Evolutionary conservation across 768 basidiomycete species (phyloP), one percentile per base, ranked within the genome.

Genomic region (Tulasnella sp.): DNA sequence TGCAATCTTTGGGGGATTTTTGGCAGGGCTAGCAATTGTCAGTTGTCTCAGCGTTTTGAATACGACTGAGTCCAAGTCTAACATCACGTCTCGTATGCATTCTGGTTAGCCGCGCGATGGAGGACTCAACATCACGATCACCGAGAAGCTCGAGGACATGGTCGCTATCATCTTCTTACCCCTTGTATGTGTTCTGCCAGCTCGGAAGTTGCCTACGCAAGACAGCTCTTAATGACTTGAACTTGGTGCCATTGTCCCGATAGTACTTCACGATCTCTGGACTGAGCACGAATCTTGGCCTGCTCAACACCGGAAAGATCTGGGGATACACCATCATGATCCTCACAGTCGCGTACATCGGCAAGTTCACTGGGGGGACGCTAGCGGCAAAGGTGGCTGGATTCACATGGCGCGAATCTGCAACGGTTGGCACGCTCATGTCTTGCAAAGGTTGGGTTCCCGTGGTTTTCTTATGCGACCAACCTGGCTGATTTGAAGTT

Each of bases 131-230:
- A 88, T 92, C 53, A 76, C 83, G 0, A 73, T 98, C n/a, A 92
- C 89, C 0, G 90, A 94, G 65, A 97, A 94, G 67, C 73, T 98
- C n/a, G 96, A 99, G 72, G 94, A 97, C 71, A 83, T 94, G 79
- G 87, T 93, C 2, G 73, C 87, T 0, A 84, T 93, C 60, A 82
- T 93, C 45, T 93, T 96, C 72, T 72, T 96, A 11, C 92, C 92
- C 2, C 73, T 94, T 52, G 87, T 89, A 66, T 62, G 76, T 69
- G 9, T 53, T n/a, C 41, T 1, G 30, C 34, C 53, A 59, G 17
- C 27, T 31, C 22, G 24, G 10, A 42, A 53, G 24, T 21, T 5
- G 49, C 29, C n/a, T 50, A 3, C n/a, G 22, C 17, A 50, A 48
- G 29, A 41, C 19, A 29, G 21, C 24, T 43, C 52, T 57, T 19